Evolutionary conservation across 148 eudicot species (phyloP).

Genomic region (Gaultheria prostrata): DNA sequence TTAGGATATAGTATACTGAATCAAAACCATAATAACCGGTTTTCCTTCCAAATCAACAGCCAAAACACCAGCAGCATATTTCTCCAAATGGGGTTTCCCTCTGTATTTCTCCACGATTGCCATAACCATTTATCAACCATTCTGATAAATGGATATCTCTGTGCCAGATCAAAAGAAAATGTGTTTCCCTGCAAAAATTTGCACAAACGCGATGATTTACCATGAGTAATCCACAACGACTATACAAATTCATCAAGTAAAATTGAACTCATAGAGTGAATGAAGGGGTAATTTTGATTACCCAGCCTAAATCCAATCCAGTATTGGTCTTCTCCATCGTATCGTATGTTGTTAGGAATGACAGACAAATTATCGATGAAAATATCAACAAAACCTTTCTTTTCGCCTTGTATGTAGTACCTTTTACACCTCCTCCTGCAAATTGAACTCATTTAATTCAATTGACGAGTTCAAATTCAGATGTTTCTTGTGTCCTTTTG

Average conservation of each 20-base stretch:
- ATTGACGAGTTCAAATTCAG: not conserved
- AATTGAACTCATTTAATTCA: not conserved
- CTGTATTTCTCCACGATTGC: slow-evolving; percentile 42
- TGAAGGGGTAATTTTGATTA: slow-evolving; percentile 14
- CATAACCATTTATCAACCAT: too few relatives aligned
- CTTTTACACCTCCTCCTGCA: slow-evolving; percentile 46
- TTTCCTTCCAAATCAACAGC: slow-evolving; percentile 71
- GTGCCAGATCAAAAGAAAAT: slow-evolving; percentile 23
- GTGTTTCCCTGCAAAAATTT: slow-evolving; percentile 32
- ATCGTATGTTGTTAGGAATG: too few relatives aligned
- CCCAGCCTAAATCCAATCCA: slow-evolving; percentile 62
- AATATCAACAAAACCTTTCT: too few relatives aligned
- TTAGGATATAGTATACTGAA: too few relatives aligned
- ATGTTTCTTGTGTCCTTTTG: too few relatives aligned
- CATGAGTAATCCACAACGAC: not conserved
- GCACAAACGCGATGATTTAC: too few relatives aligned
- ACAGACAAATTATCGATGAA: too few relatives aligned
- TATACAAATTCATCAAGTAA: not conserved
- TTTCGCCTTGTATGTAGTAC: not conserved
- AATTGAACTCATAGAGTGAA: not conserved
- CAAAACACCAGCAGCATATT: slow-evolving; percentile 52
- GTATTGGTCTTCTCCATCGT: slow-evolving; percentile 52
- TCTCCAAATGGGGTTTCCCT: slow-evolving; percentile 32
- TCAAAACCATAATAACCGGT: too few relatives aligned
- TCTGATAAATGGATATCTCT: slow-evolving; percentile 35